Evolutionary conservation across 1,284 basidiomycete genomes (phyloP), one percentile per base, ranked within the genome.

Genomic region (Bondarzewia mesenterica): DNA sequence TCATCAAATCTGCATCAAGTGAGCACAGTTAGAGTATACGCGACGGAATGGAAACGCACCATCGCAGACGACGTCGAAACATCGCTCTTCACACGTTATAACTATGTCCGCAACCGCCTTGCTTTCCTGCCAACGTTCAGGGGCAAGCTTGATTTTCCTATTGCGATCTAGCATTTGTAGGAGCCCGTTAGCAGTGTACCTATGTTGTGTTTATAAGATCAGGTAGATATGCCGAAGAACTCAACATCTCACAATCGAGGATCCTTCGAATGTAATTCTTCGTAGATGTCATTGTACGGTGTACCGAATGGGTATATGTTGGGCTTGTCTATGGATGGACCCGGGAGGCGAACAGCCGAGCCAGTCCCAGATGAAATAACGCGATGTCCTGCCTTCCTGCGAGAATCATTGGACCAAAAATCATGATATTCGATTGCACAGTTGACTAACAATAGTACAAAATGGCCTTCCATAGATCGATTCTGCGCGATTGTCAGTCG

Each of bases 1-100:
- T 72, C 51, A 99, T 73, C 16, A 99, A 71, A 70, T 99, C 96
- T 96, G 47, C 8, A 21, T 5, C 4, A 8, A n/a, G 29, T 55
- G 38, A 58, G 55, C 47, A 44, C 44, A 52, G 14, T 12, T 27
- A 27, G 38, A 12, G 21, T 36, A 20, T 5, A 20, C 6, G 40
- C 18, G 20, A 47, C 41, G 27, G 40, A 46, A n/a, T 25, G 14
- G 15, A 8, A n/a, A 62, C 82, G 61, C 59, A 94, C 94, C 94
- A 65, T 99, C 96, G 62, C 95, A 98, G 16, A 99, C 96, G 2
- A 93, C 88, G 63, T 99, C 96, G 66, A 93, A 99, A 67, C 96
- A 99, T 50, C 95, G 79, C 67, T 99, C 96, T 69, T 99, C 96
- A 66, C 96, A 99, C 3, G 96, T 99, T 57, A 99, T 96, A 14